A percentile compares a stretch with the other conserved stretches of the same genome.
Evolutionary conservation across 2,329 filamentous ascomycete species (phyloP).

Genomic region (Diaporthe velutina): DNA sequence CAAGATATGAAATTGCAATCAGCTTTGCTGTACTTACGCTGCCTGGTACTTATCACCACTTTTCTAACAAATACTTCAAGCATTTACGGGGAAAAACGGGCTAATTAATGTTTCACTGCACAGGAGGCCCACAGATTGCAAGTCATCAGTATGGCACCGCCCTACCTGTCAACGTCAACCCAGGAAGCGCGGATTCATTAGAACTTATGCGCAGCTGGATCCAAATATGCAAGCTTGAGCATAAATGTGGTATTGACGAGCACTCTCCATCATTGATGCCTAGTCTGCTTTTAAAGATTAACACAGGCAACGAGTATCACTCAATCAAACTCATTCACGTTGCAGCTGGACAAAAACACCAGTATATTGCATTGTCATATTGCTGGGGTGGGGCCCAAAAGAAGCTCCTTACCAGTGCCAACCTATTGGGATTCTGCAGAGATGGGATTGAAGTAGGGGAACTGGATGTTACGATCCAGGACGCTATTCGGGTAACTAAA

Average conservation of each 20-base stretch:
- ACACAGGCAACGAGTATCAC: accelerated
- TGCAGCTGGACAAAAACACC: background rate
- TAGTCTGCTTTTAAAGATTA: background rate
- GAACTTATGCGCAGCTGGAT: background rate
- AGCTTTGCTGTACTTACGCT: background rate
- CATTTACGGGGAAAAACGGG: no score
- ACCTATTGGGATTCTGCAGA: background rate
- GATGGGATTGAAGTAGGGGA: background rate
- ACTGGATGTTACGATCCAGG: background rate
- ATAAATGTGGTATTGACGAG: background rate
- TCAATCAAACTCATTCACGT: background rate
- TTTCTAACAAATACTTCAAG: no score
- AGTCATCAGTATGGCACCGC: background rate
- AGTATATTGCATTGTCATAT: background rate
- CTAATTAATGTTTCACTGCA: background rate
- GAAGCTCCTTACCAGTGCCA: background rate
- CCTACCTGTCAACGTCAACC: background rate
- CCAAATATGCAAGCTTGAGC: background rate
- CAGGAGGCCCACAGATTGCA: background rate
- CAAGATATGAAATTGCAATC: accelerated
- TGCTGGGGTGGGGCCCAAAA: background rate
- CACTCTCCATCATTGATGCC: background rate
- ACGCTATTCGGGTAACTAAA: background rate
- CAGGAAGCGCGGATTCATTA: background rate
- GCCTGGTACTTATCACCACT: background rate